These are phyloP conservation scores for Nicotiana tomentosiformis DNA, from an alignment of 257 asterid genomes.

Conservation along the genomic window DNA sequence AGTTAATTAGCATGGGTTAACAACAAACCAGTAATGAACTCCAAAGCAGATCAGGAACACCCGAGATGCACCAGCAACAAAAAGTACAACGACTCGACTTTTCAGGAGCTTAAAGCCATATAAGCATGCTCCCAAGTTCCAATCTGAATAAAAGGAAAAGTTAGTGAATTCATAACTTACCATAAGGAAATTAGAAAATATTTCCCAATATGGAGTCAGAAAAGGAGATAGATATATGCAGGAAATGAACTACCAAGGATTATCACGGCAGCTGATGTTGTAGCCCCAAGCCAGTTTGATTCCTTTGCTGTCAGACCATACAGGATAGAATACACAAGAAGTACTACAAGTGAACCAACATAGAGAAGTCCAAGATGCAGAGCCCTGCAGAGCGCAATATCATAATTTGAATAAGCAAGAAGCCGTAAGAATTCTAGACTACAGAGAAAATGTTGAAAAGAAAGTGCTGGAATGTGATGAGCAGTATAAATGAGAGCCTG, in stretches of 20 bases:
- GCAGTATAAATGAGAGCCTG: not conserved
- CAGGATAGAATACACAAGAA: conserved; percentile 82
- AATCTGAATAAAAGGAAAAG: conserved; percentile 44
- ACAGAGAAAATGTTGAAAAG: not conserved
- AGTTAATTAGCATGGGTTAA: not conserved
- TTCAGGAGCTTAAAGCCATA: conserved; percentile 92
- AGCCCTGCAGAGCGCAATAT: conserved; percentile 53
- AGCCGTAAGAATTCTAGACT: not conserved
- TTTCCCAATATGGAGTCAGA: not conserved
- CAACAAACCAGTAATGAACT: conserved; percentile 89
- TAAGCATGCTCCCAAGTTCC: conserved; percentile 98
- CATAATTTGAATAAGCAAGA: not conserved
- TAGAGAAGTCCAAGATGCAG: conserved; percentile 96
- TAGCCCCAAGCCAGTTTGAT: conserved; percentile 97
- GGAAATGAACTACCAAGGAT: conserved; percentile 68
- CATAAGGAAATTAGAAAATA: not conserved
- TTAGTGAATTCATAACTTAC: conserved; percentile 3
- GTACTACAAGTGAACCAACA: conserved; percentile 82
- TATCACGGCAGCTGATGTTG: conserved; percentile 89
- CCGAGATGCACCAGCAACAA: conserved; percentile 86
- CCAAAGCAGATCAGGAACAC: conserved; percentile 97
- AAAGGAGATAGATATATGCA: conserved; percentile 2
- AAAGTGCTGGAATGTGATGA: not conserved
- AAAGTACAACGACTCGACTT: conserved; percentile 87
- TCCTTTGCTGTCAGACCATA: conserved; percentile 98